Base-by-base conservation (phyloP, 139 green algal species). In the Haematococcus lacustris region DNA sequence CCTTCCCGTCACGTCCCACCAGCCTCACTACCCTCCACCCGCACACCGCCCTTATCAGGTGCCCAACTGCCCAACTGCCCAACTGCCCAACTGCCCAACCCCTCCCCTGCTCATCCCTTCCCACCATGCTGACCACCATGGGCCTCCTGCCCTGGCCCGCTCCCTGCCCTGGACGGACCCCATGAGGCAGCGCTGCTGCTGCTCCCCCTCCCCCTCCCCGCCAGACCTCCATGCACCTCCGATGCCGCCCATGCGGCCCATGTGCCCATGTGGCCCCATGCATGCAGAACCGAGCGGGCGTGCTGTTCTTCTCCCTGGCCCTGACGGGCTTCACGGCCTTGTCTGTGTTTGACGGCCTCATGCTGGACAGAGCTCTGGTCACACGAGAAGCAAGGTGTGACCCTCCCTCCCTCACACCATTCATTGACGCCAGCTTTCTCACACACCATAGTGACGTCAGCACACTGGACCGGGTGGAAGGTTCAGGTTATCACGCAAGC, bases 261-360 rank as follows among this genome's bases (percentile, higher is more conserved):
- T 85, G 91, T 75, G 84, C 80, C 50, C 32, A 86, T 28, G 68
- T 87, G 34, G 75, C 69, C 50, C 82, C 80, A 21, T 66, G 71
- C 63, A 84, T 92, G 32, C 90, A 95, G 77, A 91, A 94, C 77
- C 81, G 69, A 26, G 50, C 83, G 65, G 87, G 90, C 39, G 84
- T 76, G 53, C 73, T 93, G 63, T 93, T 96, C 73, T 96, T 96
- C 74, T 76, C 82, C 3, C 82, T 94, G 21, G 75, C 75, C 41
- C 88, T 94, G 38, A 84, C 93, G 3, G 89, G 83, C 53, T 92
- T 96, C 78, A 90, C 85, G n/a, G 82, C 80, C 2, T 74, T 94
- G 5, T 92, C 89, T 30, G 85, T 78, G 1, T 71, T 91, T 9
- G 90, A 94, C 72, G 70, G 88, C 13, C 68, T 96, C 33, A 74